Evolutionary conservation across 768 basidiomycete genomes (phyloP).

Genomic region (Clitopilus hobsonii): DNA sequence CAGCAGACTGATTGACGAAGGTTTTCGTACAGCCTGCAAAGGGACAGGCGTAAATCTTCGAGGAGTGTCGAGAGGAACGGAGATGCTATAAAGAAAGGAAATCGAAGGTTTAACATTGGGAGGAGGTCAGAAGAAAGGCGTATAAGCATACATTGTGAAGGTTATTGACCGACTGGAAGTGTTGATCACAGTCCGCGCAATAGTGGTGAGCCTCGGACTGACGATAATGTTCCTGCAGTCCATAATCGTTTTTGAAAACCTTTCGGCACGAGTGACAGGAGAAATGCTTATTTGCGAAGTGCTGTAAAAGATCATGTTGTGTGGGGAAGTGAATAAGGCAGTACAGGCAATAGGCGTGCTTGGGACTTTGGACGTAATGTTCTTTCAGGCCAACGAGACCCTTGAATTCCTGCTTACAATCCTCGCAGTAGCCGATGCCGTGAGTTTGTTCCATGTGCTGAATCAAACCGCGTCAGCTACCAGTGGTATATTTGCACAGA

Average conservation of each 20-base stretch:
- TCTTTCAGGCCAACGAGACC: conserved; percentile 32
- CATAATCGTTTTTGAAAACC: conserved; percentile 31
- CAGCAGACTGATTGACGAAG: conserved; percentile 51
- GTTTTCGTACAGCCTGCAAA: conserved; percentile 34
- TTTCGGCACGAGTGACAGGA: conserved; percentile 38
- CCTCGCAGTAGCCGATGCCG: conserved; percentile 29
- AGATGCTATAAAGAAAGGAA: conserved; percentile 37
- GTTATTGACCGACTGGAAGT: conserved; percentile 32
- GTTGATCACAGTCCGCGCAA: conserved; percentile 45
- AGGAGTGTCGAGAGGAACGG: conserved; percentile 45
- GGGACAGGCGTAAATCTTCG: conserved; percentile 28
- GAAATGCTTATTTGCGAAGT: conserved; percentile 34
- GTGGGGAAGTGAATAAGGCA: conserved; percentile 42
- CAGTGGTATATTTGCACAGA: too few relatives aligned
- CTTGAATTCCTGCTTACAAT: conserved; percentile 43
- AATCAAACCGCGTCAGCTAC: too few relatives aligned
- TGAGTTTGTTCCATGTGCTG: conserved; percentile 30
- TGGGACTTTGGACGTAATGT: conserved; percentile 47
- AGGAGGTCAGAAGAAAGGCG: background rate
- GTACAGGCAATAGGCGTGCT: conserved; percentile 47
- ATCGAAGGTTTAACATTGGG: conserved; percentile 1
- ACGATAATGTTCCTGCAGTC: conserved; percentile 46
- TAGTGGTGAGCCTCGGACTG: conserved; percentile 45
- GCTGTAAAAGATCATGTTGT: conserved; percentile 27
- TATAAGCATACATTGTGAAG: conserved; percentile 24